These are phyloP conservation scores for Colletotrichum orchidophilum DNA, from an alignment of 2,329 filamentous ascomycete species.

Conservation along the genomic window DNA sequence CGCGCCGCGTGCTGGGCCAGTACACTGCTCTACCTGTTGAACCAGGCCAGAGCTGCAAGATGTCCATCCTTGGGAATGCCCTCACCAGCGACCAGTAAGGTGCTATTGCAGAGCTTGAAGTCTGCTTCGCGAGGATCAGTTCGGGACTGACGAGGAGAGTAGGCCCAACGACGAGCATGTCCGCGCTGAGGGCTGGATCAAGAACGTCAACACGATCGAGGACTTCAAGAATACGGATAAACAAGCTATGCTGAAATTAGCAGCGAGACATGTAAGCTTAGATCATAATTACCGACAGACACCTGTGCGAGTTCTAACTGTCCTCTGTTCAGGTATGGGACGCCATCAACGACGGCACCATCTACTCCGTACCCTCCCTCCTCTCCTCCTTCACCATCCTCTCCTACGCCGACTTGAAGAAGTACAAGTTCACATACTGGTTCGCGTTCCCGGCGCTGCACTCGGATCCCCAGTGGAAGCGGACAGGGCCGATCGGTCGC, in stretches of 20 bases:
- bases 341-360: constrained; percentile 94
- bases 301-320: not conserved
- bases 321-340: constrained; percentile 81
- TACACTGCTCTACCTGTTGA: constrained; percentile 85
- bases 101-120: constrained; percentile 6
- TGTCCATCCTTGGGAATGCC: constrained; percentile 90
- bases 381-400: constrained; percentile 89
- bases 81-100: constrained; percentile 83
- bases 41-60: constrained; percentile 81
- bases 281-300: not conserved
- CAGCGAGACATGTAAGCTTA: constrained; percentile 77
- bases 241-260: constrained; percentile 77
- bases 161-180: constrained; percentile 77
- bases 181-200: constrained; percentile 91
- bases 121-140: constrained; percentile 33
- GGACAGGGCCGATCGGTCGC: constrained; percentile 61
- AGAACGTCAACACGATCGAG: constrained; percentile 95
- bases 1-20: constrained; percentile 83
- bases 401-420: constrained; percentile 95
- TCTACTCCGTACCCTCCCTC: constrained; percentile 93
- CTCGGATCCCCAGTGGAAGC: constrained; percentile 85
- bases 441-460: constrained; percentile 95
- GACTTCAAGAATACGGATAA: constrained; percentile 90
- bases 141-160: constrained; percentile 41
- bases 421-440: constrained; percentile 98